phyloP scores from a whole-genome alignment of 441 rosid species.

The Pelargonium australe region DNA sequence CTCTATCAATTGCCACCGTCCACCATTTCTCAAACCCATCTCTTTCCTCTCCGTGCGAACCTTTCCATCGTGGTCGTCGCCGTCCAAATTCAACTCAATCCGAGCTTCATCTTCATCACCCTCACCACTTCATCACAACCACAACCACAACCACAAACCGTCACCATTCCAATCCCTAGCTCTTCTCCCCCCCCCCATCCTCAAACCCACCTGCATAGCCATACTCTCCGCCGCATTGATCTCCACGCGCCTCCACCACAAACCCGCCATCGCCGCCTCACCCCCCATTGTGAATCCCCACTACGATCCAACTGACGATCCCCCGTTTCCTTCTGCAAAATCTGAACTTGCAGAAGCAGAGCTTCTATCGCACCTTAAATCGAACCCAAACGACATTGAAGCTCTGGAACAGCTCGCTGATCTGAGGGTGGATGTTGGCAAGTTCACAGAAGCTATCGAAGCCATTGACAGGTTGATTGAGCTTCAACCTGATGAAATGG shows the following conservation, averaged over 20 bases:
- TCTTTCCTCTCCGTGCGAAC: slow-evolving; percentile 11
- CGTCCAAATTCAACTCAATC: slow-evolving; percentile 22
- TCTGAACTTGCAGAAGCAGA: slow-evolving; percentile 47
- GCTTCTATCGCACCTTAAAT: slow-evolving; percentile 19
- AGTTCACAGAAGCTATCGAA: slow-evolving; percentile 45
- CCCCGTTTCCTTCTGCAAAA: slow-evolving; percentile 23
- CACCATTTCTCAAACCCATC: slow-evolving; percentile 27
- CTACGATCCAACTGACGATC: slow-evolving; percentile 17
- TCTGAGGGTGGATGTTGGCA: slow-evolving; percentile 47
- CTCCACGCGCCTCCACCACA: slow-evolving; percentile 43
- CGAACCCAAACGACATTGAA: slow-evolving; percentile 43
- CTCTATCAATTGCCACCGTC: slow-evolving; percentile 30
- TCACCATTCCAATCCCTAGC: slow-evolving; percentile 11
- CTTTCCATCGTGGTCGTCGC: slow-evolving; percentile 17
- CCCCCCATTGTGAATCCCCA: slow-evolving; percentile 29
- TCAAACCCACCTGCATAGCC: slow-evolving; percentile 49
- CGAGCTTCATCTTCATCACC: too few relatives aligned
- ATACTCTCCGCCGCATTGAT: slow-evolving; percentile 61
- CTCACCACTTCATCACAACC: too few relatives aligned
- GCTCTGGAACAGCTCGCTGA: slow-evolving; percentile 59
- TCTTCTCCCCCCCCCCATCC: slow-evolving; percentile 16
- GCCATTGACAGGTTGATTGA: slow-evolving; percentile 58
- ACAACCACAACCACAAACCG: too few relatives aligned
- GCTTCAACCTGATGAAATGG: slow-evolving; percentile 58
- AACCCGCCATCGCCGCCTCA: slow-evolving; percentile 46